Evolutionary conservation across 768 basidiomycete species (phyloP).

Genomic region (Pisolithus microcarpus): DNA sequence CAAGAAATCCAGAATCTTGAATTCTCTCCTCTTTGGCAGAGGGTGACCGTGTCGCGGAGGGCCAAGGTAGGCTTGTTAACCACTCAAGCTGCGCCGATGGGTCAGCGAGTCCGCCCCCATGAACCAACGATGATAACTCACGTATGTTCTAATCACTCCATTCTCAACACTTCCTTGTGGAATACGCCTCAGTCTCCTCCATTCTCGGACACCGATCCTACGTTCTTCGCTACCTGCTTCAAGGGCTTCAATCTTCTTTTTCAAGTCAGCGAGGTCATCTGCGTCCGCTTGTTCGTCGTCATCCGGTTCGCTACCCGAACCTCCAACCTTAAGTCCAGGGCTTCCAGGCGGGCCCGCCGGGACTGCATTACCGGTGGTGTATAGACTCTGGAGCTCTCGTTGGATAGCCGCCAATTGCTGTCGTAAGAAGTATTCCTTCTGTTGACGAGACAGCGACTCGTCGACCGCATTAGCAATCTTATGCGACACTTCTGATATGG

Average conservation of each 20-base stretch:
- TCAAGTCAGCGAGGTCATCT: conserved; percentile 70
- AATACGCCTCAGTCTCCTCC: conserved; percentile 79
- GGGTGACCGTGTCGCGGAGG: conserved; percentile 29
- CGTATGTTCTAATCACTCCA: conserved; percentile 80
- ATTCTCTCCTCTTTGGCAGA: conserved; percentile 30
- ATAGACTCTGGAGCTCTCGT: conserved; percentile 60
- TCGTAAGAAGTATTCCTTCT: conserved; percentile 80
- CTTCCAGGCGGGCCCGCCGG: conserved; percentile 9
- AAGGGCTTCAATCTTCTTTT: conserved; percentile 68
- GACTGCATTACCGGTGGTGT: conserved; percentile 22
- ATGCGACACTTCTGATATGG: conserved; percentile 73
- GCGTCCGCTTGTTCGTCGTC: conserved; percentile 77
- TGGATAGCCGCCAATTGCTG: conserved; percentile 80
- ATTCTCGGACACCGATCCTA: conserved; percentile 76
- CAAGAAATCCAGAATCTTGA: conserved; percentile 52
- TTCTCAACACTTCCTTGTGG: conserved; percentile 87
- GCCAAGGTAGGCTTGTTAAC: conserved; percentile 84
- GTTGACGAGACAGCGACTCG: conserved; percentile 80
- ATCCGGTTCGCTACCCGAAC: conserved; percentile 47
- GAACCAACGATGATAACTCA: conserved; percentile 29
- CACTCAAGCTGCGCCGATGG: conserved; percentile 66
- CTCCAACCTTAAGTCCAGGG: conserved; percentile 21
- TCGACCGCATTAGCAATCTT: conserved; percentile 78
- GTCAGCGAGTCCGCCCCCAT: conserved; percentile 4
- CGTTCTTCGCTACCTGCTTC: conserved; percentile 69